Percentiles rank a stretch among this genome's conserved stretches.
Conservation (phyloP, 2,329 filamentous ascomycete genomes). For the Aureobasidium subglaciale region DNA sequence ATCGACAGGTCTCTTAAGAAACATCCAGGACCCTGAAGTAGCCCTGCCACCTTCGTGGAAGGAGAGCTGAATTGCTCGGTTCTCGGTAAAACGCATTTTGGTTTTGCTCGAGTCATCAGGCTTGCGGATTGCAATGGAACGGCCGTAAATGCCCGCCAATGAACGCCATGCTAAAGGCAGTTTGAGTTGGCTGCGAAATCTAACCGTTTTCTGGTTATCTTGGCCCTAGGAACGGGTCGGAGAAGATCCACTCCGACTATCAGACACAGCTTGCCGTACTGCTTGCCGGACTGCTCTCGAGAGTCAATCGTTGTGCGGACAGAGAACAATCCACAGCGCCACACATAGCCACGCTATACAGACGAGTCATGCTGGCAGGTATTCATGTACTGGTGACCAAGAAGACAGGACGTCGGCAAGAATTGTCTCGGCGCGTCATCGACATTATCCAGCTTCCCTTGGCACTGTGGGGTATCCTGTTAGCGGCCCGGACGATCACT, state of each 20-base stretch:
- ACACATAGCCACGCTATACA: not conserved
- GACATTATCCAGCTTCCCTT: not conserved
- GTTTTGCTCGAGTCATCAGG: constrained; percentile 4
- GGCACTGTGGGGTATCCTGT: constrained; percentile 4
- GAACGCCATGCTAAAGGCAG: not conserved
- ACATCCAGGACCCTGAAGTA: not conserved
- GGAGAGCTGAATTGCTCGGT: not conserved
- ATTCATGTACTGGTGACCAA: not conserved
- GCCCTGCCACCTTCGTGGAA: not conserved
- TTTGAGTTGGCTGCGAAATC: constrained; percentile 11
- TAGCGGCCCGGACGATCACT: not conserved
- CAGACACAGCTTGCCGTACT: not conserved
- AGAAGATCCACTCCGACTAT: not conserved
- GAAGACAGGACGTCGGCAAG: not conserved
- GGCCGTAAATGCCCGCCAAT: constrained; percentile 14
- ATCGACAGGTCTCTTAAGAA: constrained; percentile 14
- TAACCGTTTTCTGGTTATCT: constrained; percentile 1
- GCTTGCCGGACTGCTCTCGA: not conserved
- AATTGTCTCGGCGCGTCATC: constrained; percentile 1
- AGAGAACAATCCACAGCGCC: too few species aligned
- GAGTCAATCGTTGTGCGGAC: too few species aligned
- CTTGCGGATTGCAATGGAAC: not conserved
- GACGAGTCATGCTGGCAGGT: not conserved
- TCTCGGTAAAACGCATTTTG: not conserved
- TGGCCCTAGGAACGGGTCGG: not conserved